A percentile compares a stretch with the other conserved stretches of the same genome.
phyloP scores from a whole-genome alignment of 352 stramenopile genomes.

The Phytophthora colocasiae region DNA sequence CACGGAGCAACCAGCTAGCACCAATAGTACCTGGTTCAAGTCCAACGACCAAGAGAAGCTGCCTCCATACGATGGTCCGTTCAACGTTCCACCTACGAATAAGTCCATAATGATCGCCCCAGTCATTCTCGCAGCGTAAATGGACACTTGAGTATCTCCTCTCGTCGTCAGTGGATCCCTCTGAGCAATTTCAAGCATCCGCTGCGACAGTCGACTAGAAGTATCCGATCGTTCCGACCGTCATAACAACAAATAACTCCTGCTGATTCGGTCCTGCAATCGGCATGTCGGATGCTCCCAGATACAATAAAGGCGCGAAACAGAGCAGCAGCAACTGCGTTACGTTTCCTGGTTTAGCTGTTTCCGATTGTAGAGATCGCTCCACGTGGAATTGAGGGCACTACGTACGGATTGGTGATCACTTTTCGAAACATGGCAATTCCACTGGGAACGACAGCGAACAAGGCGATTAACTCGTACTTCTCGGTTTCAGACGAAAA shows the following conservation, averaged over 20 bases:
- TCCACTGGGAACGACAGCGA: constrained; percentile 44
- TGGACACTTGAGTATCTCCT: constrained; percentile 37
- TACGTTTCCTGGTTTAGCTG: constrained; percentile 60
- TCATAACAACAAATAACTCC: constrained; percentile 78
- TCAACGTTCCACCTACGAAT: constrained; percentile 62
- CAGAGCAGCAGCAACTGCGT: constrained; percentile 53
- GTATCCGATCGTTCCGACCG: constrained; percentile 83
- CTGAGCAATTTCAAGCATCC: constrained; percentile 78
- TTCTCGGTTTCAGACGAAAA: constrained; percentile 42
- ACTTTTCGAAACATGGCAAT: constrained; percentile 73
- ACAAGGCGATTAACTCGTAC: constrained; percentile 52
- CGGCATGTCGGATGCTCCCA: constrained; percentile 25
- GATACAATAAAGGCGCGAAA: constrained; percentile 42
- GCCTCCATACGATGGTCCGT: constrained; percentile 65
- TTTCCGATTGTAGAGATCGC: constrained; percentile 70
- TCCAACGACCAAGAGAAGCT: constrained; percentile 53
- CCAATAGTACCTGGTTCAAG: constrained; percentile 41
- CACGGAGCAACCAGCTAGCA: constrained; percentile 44
- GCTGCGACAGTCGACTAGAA: constrained; percentile 87
- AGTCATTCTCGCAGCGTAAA: too few relatives aligned
- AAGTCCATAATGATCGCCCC: constrained; percentile 57
- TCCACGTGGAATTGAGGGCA: constrained; percentile 66
- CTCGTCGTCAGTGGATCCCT: constrained; percentile 60
- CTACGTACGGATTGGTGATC: constrained; percentile 66
- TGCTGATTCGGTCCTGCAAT: constrained; percentile 19